Evolutionary conservation across 2,329 filamentous ascomycete genomes (phyloP).

Genomic region (Epichloe glyceriae): DNA sequence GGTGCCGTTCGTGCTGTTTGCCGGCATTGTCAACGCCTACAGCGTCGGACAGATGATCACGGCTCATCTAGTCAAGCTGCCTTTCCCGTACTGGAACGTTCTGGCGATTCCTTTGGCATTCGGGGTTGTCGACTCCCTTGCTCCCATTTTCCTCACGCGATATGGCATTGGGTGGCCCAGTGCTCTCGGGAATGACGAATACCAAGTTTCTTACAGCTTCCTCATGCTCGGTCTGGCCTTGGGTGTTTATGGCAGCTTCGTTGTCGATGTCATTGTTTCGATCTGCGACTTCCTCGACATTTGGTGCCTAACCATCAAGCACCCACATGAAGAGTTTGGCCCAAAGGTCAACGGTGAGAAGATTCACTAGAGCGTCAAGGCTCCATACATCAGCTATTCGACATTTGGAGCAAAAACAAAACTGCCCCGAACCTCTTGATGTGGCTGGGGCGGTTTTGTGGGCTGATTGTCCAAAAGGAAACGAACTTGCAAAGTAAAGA

Average conservation of each 20-base stretch:
- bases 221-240: conserved; percentile 71
- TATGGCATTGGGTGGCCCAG: conserved; percentile 62
- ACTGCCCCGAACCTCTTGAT: background rate
- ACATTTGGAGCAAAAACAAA: background rate
- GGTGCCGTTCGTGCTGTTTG: conserved; percentile 80
- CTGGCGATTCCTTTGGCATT: conserved; percentile 64
- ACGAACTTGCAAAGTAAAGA: background rate
- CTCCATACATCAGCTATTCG: background rate
- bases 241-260: conserved; percentile 94
- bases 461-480: background rate
- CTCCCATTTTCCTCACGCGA: conserved; percentile 49
- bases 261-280: conserved; percentile 91
- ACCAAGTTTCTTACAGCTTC: conserved; percentile 87
- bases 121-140: conserved; percentile 69
- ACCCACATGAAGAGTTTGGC: conserved; percentile 42
- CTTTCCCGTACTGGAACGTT: conserved; percentile 85
- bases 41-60: conserved; percentile 93
- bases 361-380: conserved; percentile 14
- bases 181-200: conserved; percentile 60
- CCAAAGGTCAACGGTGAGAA: conserved; percentile 27
- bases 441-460: background rate
- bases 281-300: conserved; percentile 98
- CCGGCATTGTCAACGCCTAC: conserved; percentile 85
- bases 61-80: conserved; percentile 75
- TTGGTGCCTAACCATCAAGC: conserved; percentile 96